Evolutionary conservation across 768 basidiomycete genomes (phyloP), one percentile per base, ranked within the genome.

Genomic region (Kwoniella europaea): DNA sequence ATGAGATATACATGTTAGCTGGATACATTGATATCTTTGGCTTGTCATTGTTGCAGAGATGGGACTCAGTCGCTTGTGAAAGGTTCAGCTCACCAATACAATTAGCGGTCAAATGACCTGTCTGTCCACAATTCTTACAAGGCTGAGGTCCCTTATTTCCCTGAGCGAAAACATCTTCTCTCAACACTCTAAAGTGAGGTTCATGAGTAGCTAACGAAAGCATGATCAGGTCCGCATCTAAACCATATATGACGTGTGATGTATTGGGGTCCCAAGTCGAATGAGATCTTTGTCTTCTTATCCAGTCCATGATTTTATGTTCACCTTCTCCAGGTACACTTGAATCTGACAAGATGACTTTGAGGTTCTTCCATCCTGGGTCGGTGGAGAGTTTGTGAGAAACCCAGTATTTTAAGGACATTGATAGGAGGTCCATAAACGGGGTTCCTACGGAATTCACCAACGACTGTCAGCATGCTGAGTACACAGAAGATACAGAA

Each of bases 171-270:
- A 99, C 97, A 84, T 99, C 97, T 85, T 99, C 97, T 82, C 97
- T 90, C 75, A 99, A 87, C 60, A 99, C 97, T 82, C 91, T 90
- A 86, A 99, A 99, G 82, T 96, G 85, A n/a, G 97, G 95, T 83
- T 99, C 97, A 82, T 99, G 97, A 27, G 97, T 99, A 59, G 97
- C 97, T 72, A 99, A 87, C 56, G 94, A 89, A 72, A 99, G 89
- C 97, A 99, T 99, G 83, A 99, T 99, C 55, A 99, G 88, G 88
- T 99, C 97, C 70, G 97, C 97, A 85, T 99, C 97, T 92, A 99
- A 85, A 75, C 97, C 97, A 85, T 98, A 99, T 72, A 99, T 98
- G 66, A 98, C 96, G 82, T 99, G 97, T 43, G 87, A 87, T 3
- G 94, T 98, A 81, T 99, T 98, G 20, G 96, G 91, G 83, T 99